phyloP scores from a whole-genome alignment of 441 rosid genomes.

The Isatis lusitanica region DNA sequence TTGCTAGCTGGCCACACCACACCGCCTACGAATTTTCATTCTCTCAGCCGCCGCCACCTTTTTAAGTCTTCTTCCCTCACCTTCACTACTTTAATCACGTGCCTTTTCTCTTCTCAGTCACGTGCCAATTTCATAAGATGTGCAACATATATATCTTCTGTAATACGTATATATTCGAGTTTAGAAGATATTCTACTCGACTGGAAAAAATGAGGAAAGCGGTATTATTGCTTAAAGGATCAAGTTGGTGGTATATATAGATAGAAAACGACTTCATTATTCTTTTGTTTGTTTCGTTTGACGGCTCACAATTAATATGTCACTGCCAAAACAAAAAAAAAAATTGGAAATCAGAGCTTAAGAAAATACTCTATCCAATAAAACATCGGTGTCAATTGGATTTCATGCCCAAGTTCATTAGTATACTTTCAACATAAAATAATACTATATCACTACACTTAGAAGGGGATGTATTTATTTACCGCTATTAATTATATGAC shows the following conservation, averaged over 20 bases:
- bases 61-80: conserved; percentile 10
- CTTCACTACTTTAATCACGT: conserved; percentile 44
- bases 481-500: too few relatives aligned
- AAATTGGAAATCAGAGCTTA: background rate
- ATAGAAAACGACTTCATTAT: conserved; percentile 13
- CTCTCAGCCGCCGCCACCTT: conserved; percentile 26
- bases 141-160: conserved; percentile 8
- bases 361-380: background rate
- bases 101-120: conserved; percentile 29
- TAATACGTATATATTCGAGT: background rate
- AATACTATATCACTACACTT: background rate
- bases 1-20: conserved; percentile 32
- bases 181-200: background rate
- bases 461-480: background rate
- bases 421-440: too few relatives aligned
- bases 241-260: conserved; percentile 27
- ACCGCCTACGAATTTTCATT: conserved; percentile 13
- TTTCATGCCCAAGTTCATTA: background rate
- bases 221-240: conserved; percentile 2
- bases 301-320: conserved; percentile 8
- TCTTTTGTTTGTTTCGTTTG: background rate
- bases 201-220: conserved; percentile 24
- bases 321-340: background rate
- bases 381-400: background rate
- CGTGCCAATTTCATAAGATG: conserved; percentile 34